These are phyloP conservation scores for Liquidambar formosana DNA, from an alignment of 164 flowering plant genomes.

Conservation along the genomic window DNA sequence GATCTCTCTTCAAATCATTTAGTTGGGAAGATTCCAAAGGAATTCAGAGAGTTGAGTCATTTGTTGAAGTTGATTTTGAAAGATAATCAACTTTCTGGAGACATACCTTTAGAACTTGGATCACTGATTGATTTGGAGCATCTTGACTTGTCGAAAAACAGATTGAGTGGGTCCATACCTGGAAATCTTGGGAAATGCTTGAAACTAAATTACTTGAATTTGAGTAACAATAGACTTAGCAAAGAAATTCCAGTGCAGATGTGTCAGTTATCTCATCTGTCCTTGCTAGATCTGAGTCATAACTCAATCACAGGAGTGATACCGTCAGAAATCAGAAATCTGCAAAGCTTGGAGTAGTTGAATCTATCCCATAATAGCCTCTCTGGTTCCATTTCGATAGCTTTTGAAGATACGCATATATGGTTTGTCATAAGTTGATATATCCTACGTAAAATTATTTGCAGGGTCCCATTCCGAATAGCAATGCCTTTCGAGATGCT, in stretches of 20 bases:
- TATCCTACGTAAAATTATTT: slow-evolving; percentile 21
- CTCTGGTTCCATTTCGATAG: slow-evolving; percentile 12
- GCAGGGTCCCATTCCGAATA: slow-evolving; percentile 21
- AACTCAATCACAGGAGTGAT: slow-evolving; percentile 17
- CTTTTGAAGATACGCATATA: slow-evolving; percentile 12
- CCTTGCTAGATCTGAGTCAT: slow-evolving; percentile 1
- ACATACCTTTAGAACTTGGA: slow-evolving; percentile 21
- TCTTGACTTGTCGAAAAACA: slow-evolving; percentile 6
- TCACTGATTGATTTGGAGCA: background rate
- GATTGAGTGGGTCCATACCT: slow-evolving; percentile 3
- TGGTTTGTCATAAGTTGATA: slow-evolving; percentile 12
- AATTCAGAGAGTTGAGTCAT: slow-evolving; percentile 2
- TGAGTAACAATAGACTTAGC: slow-evolving; percentile 5
- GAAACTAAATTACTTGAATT: background rate
- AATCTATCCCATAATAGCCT: slow-evolving; percentile 29
- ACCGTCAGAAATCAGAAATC: slow-evolving; percentile 1
- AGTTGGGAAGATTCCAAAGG: slow-evolving; percentile 15
- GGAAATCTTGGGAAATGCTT: background rate
- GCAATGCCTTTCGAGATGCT: slow-evolving; percentile 19
- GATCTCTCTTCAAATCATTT: too few relatives aligned
- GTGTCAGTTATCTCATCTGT: slow-evolving; percentile 6
- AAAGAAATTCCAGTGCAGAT: slow-evolving; percentile 10
- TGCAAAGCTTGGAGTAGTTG: slow-evolving; percentile 11
- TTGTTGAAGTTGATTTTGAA: slow-evolving; percentile 5
- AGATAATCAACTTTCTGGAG: slow-evolving; percentile 13